phyloP scores from a whole-genome alignment of 116 monocot genomes.

The Iris pallida region DNA sequence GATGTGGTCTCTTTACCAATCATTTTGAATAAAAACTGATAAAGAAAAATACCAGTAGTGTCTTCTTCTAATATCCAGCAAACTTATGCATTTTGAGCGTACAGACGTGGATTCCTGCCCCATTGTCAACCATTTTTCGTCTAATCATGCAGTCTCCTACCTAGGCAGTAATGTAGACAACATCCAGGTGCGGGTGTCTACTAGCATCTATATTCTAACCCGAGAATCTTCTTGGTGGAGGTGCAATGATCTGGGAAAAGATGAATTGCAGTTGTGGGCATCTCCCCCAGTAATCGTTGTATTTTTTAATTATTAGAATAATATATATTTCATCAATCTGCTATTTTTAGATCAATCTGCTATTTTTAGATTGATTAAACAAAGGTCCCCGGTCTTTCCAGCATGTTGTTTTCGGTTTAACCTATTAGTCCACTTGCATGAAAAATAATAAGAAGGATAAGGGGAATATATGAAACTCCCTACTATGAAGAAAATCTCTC shows the following conservation, averaged over 20 bases:
- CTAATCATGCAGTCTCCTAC: conserved; percentile 10
- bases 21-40: neutral
- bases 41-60: neutral
- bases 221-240: conserved; percentile 7
- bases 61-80: neutral
- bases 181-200: neutral
- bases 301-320: too few species aligned
- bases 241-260: conserved; percentile 3
- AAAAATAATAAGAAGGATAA: too few species aligned
- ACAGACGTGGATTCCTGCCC: conserved; percentile 3
- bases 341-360: too few species aligned
- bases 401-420: too few species aligned
- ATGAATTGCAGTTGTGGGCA: conserved; percentile 4
- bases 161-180: conserved; percentile 4
- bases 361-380: too few species aligned
- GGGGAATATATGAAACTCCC: too few species aligned
- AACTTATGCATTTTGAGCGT: neutral
- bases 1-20: neutral
- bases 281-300: conserved; percentile 3
- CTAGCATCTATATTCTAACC: conserved; percentile 2
- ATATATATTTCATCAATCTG: too few species aligned
- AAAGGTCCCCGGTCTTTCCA: too few species aligned
- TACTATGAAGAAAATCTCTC: too few species aligned
- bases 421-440: too few species aligned
- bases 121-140: conserved; percentile 4